These are phyloP conservation scores for Trichoderma pleuroti DNA, from an alignment of 2,329 filamentous ascomycete genomes.

Conservation along the genomic window DNA sequence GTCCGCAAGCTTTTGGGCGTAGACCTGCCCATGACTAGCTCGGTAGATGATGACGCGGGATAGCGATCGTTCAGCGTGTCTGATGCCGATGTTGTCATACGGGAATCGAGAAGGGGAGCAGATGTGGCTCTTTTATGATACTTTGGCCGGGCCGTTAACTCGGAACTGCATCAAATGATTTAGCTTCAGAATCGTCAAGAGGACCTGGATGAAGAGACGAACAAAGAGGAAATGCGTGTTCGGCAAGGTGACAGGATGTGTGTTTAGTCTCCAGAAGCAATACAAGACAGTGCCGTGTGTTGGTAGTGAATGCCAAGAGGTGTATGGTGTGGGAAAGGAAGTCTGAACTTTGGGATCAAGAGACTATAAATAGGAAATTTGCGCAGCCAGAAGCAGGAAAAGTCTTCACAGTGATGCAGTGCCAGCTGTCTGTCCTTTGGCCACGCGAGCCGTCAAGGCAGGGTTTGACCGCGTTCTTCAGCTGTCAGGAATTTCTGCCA, in stretches of 20 bases:
- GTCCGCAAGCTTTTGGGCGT: neutral
- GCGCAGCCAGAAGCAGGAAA: neutral
- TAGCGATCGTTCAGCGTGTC: constrained; percentile 16
- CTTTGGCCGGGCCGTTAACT: neutral
- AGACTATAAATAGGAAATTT: constrained; percentile 10
- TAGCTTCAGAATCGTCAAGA: neutral
- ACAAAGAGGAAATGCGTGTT: neutral
- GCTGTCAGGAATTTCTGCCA: neutral
- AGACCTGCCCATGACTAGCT: constrained; percentile 18
- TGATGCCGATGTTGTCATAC: constrained; percentile 9
- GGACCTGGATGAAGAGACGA: neutral
- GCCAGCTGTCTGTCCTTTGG: neutral
- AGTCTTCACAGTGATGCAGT: constrained; percentile 12
- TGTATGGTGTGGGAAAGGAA: neutral
- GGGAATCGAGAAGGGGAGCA: constrained; percentile 43
- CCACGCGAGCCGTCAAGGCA: constrained; percentile 1
- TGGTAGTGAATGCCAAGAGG: neutral
- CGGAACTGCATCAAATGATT: neutral
- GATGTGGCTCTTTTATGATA: constrained; percentile 49
- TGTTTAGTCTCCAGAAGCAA: neutral
- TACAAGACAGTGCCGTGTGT: neutral
- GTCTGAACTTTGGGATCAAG: constrained; percentile 8
- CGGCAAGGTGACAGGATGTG: neutral
- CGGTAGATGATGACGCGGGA: constrained; percentile 23
- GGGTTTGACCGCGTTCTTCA: neutral